Conservation (phyloP, 768 basidiomycete species). For the Kwoniella dendrophila region DNA sequence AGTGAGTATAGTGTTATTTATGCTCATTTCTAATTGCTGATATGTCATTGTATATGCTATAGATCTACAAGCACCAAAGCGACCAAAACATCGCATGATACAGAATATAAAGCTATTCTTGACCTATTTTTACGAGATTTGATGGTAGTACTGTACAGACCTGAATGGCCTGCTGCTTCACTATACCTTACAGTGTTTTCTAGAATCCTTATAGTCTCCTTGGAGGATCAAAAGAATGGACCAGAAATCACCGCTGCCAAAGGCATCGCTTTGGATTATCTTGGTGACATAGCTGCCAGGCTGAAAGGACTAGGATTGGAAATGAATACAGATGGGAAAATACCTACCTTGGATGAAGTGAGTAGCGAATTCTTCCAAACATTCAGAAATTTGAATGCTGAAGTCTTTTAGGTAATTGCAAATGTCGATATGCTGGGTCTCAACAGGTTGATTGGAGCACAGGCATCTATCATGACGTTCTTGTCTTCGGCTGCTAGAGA, state of each 20-base stretch:
- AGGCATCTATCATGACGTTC: slow-evolving; percentile 23
- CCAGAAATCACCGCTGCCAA: slow-evolving; percentile 82
- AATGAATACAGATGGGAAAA: slow-evolving; percentile 8
- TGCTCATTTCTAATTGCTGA: not conserved
- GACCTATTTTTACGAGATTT: slow-evolving; percentile 88
- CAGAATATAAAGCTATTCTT: slow-evolving; percentile 88
- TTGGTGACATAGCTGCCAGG: slow-evolving; percentile 86
- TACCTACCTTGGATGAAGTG: slow-evolving; percentile 71
- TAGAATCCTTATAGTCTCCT: slow-evolving; percentile 79
- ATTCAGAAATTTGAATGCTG: slow-evolving; percentile 57
- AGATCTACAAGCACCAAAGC: slow-evolving; percentile 66
- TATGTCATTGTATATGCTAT: not conserved
- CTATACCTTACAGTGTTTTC: slow-evolving; percentile 77
- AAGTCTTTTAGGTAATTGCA: slow-evolving; percentile 29
- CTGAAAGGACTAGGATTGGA: slow-evolving; percentile 59
- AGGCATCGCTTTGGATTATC: slow-evolving; percentile 85
- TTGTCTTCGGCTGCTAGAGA: slow-evolving; percentile 28
- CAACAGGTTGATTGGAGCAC: slow-evolving; percentile 19
- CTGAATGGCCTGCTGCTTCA: slow-evolving; percentile 95
- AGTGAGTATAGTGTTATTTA: slow-evolving; percentile 25
- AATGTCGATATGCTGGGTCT: slow-evolving; percentile 19
- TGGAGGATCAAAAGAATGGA: slow-evolving; percentile 76
- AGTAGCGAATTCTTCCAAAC: slow-evolving; percentile 54
- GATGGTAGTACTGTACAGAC: slow-evolving; percentile 84
- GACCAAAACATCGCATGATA: slow-evolving; percentile 88